Conservation (phyloP, 208 protist species). For the Sergeia podlipaevii region DNA sequence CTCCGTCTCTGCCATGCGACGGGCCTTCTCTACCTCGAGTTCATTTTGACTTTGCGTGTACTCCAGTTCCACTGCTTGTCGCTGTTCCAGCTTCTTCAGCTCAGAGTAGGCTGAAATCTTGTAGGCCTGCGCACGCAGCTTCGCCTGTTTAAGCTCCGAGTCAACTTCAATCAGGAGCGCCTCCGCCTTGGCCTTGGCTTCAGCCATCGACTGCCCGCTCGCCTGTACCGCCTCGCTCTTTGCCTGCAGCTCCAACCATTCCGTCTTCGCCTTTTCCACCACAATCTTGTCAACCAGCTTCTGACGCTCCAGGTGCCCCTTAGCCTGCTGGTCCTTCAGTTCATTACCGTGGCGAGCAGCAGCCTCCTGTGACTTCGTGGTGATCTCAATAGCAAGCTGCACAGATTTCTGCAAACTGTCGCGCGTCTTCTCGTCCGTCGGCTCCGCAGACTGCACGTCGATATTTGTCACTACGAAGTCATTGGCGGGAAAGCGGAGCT, state of each 20-base stretch:
- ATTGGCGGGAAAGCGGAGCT: slow-evolving; percentile 87
- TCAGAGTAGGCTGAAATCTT: slow-evolving; percentile 83
- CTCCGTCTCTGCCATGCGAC: slow-evolving; percentile 80
- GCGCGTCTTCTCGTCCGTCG: slow-evolving; percentile 91
- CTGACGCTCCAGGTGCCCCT: slow-evolving; percentile 89
- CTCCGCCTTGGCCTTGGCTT: slow-evolving; percentile 90
- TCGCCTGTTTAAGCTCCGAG: slow-evolving; percentile 84
- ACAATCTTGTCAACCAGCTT: slow-evolving; percentile 88
- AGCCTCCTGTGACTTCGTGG: slow-evolving; percentile 95
- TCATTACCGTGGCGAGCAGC: slow-evolving; percentile 91
- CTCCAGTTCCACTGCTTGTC: slow-evolving; percentile 85
- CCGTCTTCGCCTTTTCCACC: slow-evolving; percentile 76
- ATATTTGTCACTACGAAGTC: slow-evolving; percentile 94
- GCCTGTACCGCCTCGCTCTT: slow-evolving; percentile 90
- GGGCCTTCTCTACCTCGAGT: slow-evolving; percentile 82
- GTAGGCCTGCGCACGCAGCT: slow-evolving; percentile 78
- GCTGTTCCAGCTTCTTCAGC: slow-evolving; percentile 75
- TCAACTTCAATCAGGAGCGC: slow-evolving; percentile 87
- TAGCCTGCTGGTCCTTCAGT: slow-evolving; percentile 91
- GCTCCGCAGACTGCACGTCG: slow-evolving; percentile 93
- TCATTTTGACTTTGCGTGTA: slow-evolving; percentile 78
- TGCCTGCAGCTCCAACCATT: slow-evolving; percentile 90
- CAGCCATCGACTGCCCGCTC: slow-evolving; percentile 88
- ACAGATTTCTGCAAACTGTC: slow-evolving; percentile 96
- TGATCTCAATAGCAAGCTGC: slow-evolving; percentile 98